Base-by-base conservation (phyloP, 495 filamentous ascomycete genomes). In the Massariosphaeria phaeospora region DNA sequence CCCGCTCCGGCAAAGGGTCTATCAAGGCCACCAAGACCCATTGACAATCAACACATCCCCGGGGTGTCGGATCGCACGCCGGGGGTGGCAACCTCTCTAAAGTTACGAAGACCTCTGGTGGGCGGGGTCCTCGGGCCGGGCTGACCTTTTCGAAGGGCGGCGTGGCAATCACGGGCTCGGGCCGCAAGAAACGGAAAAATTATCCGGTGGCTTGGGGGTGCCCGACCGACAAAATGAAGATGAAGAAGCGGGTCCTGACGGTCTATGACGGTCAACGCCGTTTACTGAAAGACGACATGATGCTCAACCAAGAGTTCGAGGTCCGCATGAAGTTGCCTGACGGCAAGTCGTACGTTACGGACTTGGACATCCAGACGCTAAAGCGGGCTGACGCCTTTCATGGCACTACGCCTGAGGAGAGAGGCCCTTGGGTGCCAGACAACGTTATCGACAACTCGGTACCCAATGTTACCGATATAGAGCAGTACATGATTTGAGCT, bases 281-380 rank as follows among this genome's bases (percentile, higher is more conserved):
- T 7, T 77, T 99, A 53, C 91, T 86, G 79, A 96, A 96, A 74
- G 94, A 99, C 68, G 94, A 97, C 75, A 96, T 97, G 93, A 93
- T 96, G 89, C 84, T 99, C 34, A 87, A 89, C 63, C 86, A 85
- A 21, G 89, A 96, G 61, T 93, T 90, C 61, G 94, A 99, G 71
- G 89, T 97, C 45, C 89, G 90, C 61, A 71, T 95, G 66, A 81
- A 78, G 69, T 81, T 95, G 17, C 77, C 76, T 24, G 80, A 81
- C 55, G 82, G 81, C 56, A 73, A 79, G 51, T 76, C 76, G 44
- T 96, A 94, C 65, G 82, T 96, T 41, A 96, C 93, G 10, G 94
- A 99, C 64, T 78, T 99, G 40, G 94, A 99, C 65, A 79, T 96
- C 34, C 82, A 91, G 75, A 95, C 91, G 2, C 67, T 97, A 72